Evolutionary conservation across 352 stramenopile species (phyloP).

Genomic region (Phytophthora ohioensis): DNA sequence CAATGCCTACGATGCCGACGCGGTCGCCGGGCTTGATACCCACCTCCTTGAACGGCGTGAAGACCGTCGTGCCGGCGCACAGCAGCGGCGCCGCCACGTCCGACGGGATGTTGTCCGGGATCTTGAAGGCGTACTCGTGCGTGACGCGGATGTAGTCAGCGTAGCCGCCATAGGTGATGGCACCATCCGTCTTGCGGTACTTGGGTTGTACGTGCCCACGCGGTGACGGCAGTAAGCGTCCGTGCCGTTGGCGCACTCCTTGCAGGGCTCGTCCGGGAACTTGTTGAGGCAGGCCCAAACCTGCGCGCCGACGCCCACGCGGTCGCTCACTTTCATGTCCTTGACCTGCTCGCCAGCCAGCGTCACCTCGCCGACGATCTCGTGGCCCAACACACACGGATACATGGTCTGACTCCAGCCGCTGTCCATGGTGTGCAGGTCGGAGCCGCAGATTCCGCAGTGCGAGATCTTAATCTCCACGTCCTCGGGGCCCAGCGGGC

Average conservation of each 20-base stretch:
- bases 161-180: conserved; percentile 65
- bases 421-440: conserved; percentile 62
- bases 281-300: conserved; percentile 64
- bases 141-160: conserved; percentile 67
- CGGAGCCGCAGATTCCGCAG: conserved; percentile 67
- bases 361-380: conserved; percentile 40
- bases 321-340: conserved; percentile 28
- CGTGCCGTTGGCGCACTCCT: conserved; percentile 56
- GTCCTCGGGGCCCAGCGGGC: conserved; percentile 36
- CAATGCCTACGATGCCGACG: conserved; percentile 84
- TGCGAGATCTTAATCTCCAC: conserved; percentile 48
- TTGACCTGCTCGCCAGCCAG: conserved; percentile 22
- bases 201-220: conserved; percentile 61
- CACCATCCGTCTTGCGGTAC: conserved; percentile 47
- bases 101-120: conserved; percentile 30
- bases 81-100: conserved; percentile 20
- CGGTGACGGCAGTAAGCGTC: conserved; percentile 71
- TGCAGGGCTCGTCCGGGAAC: conserved; percentile 60
- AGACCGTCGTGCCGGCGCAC: conserved; percentile 23
- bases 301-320: conserved; percentile 28
- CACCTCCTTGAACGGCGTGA: conserved; percentile 49
- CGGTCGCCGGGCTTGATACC: conserved; percentile 57
- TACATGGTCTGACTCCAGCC: conserved; percentile 45
- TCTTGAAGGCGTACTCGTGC: conserved; percentile 64
- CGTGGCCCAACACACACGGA: conserved; percentile 54